These are phyloP conservation scores for Aureobasidium sp. DNA, from an alignment of 2,329 filamentous ascomycete species.

Conservation along the genomic window DNA sequence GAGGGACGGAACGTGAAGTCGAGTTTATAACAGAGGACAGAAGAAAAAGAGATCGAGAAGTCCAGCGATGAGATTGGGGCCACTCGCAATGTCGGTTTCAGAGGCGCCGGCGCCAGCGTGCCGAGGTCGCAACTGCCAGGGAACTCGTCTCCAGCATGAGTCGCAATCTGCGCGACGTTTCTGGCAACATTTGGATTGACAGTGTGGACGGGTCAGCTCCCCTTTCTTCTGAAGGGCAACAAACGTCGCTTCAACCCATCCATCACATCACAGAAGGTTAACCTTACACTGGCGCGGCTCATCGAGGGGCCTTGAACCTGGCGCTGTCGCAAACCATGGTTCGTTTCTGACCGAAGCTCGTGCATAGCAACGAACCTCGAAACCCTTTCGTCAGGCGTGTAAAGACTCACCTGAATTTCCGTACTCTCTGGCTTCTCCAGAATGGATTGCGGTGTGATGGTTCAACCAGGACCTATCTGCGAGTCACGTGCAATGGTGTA, in stretches of 20 bases:
- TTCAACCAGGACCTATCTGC: not conserved
- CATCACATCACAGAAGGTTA: not conserved
- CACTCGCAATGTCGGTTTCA: constrained; percentile 2
- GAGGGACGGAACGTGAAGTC: not conserved
- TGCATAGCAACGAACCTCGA: not conserved
- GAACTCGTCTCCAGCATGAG: not conserved
- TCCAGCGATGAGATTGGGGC: not conserved
- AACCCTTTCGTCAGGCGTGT: not conserved
- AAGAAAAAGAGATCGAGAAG: not conserved
- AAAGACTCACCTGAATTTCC: not conserved
- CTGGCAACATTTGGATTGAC: not conserved
- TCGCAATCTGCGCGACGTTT: constrained; percentile 7
- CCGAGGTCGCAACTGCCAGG: constrained; percentile 7
- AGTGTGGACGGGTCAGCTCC: not conserved
- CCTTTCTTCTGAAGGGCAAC: not conserved
- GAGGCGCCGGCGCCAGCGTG: constrained; percentile 7
- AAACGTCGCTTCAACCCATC: not conserved
- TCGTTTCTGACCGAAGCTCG: not conserved
- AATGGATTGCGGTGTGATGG: not conserved
- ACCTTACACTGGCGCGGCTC: not conserved
- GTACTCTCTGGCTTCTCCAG: not conserved
- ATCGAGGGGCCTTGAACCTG: not conserved
- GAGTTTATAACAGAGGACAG: not conserved
- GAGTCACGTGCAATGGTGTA: constrained; percentile 9
- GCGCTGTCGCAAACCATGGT: not conserved